Percentiles rank a stretch among this genome's conserved stretches.
Conservation (phyloP, 2,329 filamentous ascomycete species). For the Thermoascus crustaceus region DNA sequence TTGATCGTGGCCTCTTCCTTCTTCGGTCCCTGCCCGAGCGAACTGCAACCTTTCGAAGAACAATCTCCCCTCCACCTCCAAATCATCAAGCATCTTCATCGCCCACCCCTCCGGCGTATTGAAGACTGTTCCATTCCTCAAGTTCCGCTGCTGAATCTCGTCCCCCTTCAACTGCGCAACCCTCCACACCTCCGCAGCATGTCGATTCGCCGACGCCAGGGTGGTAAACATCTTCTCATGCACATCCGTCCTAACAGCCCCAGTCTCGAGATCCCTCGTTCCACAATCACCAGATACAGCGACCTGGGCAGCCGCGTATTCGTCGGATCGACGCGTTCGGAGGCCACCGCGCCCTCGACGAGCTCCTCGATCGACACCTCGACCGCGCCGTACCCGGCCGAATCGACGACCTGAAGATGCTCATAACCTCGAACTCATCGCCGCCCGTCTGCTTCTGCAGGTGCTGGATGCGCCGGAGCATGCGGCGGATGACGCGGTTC, state of each 20-base stretch:
- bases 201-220: slow-evolving; percentile 12
- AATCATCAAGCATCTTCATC: slow-evolving; percentile 9
- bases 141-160: slow-evolving; percentile 2
- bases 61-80: slow-evolving; percentile 11
- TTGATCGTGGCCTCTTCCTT: slow-evolving; percentile 13
- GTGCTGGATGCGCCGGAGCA: not conserved
- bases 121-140: slow-evolving; percentile 11
- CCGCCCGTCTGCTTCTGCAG: not conserved
- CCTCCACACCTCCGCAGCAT: slow-evolving; percentile 10
- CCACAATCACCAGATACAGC: not conserved
- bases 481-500: not conserved
- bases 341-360: not conserved
- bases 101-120: slow-evolving; percentile 10
- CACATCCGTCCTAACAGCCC: not conserved
- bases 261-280: not conserved
- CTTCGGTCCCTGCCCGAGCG: slow-evolving; percentile 6
- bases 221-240: slow-evolving; percentile 7
- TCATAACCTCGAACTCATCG: not conserved
- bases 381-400: not conserved
- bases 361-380: slow-evolving; percentile 1
- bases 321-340: not conserved
- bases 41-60: slow-evolving; percentile 8
- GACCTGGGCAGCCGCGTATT: not conserved
- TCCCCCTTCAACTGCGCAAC: not conserved
- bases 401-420: slow-evolving; percentile 1